Evolutionary conservation across 2,329 filamentous ascomycete species (phyloP).

Genomic region (Ophiosphaerella herpotricha): DNA sequence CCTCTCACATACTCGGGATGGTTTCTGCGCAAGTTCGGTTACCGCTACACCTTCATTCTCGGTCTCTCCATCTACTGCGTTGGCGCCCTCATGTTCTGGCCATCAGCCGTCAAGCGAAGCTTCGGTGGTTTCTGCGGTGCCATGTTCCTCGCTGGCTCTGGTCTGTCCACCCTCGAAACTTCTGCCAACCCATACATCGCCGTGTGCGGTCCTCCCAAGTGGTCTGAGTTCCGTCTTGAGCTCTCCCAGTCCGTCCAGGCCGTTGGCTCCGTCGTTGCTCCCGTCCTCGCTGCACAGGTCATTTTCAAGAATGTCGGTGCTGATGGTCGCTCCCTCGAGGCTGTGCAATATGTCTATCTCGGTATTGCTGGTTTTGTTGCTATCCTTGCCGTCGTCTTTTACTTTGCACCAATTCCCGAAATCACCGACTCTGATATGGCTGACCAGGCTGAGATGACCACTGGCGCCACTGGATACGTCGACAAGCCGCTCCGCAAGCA

Average conservation of each 20-base stretch:
- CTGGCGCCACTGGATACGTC: constrained; percentile 55
- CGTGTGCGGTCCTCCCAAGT: constrained; percentile 66
- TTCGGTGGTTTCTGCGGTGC: constrained; percentile 75
- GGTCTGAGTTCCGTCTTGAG: constrained; percentile 77
- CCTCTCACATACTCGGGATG: constrained; percentile 59
- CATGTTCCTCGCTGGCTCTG: constrained; percentile 75
- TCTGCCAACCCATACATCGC: constrained; percentile 78
- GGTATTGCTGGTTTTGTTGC: constrained; percentile 76
- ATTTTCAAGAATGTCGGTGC: constrained; percentile 70
- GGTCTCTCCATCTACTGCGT: constrained; percentile 71
- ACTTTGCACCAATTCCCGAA: constrained; percentile 70
- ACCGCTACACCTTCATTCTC: constrained; percentile 79
- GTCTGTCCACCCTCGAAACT: constrained; percentile 75
- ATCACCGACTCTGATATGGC: constrained; percentile 72
- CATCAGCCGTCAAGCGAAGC: constrained; percentile 71
- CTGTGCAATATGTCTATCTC: constrained; percentile 82
- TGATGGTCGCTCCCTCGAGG: constrained; percentile 60
- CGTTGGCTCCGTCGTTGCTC: constrained; percentile 74
- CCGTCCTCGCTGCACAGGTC: constrained; percentile 72
- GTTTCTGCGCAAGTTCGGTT: constrained; percentile 74
- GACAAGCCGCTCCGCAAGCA: constrained; percentile 70
- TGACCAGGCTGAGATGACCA: constrained; percentile 40
- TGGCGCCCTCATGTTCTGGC: constrained; percentile 82
- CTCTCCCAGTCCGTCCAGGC: constrained; percentile 78
- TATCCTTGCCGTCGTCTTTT: constrained; percentile 68